Conservation (phyloP, 495 filamentous ascomycete species). For the Evernia prunastri region DNA sequence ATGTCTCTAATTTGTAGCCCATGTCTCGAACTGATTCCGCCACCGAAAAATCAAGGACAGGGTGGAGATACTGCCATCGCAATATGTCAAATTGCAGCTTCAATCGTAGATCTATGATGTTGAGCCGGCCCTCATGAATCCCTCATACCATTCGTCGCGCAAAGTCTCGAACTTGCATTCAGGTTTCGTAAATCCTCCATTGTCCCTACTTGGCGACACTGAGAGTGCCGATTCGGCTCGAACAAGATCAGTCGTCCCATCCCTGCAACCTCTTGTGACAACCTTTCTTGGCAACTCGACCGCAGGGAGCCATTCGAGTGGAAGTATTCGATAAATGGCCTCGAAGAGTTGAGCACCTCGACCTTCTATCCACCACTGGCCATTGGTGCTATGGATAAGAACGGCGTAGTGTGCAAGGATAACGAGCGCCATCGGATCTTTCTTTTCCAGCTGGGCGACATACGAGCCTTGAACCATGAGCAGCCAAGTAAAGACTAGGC, state of each 20-base stretch:
- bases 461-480: constrained; percentile 19
- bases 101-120: too few species aligned
- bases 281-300: constrained; percentile 30
- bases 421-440: constrained; percentile 35
- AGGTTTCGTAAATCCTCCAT: too few species aligned
- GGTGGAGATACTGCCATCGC: too few species aligned
- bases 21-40: too few species aligned
- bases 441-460: constrained; percentile 29
- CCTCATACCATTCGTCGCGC: too few species aligned
- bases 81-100: too few species aligned
- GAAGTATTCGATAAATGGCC: constrained; percentile 29
- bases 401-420: constrained; percentile 40
- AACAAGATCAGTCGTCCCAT: background rate
- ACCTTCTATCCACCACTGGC: constrained; percentile 36
- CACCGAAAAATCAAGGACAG: too few species aligned
- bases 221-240: too few species aligned
- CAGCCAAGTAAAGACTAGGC: constrained; percentile 11
- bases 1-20: background rate
- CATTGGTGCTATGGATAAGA: constrained; percentile 33
- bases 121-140: too few species aligned
- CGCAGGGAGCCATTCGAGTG: constrained; percentile 26
- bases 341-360: constrained; percentile 38
- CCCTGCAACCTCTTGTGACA: background rate
- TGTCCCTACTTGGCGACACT: too few species aligned
- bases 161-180: too few species aligned